Conservation (phyloP, 2,329 filamentous ascomycete genomes). For the Penicillium sp. region DNA sequence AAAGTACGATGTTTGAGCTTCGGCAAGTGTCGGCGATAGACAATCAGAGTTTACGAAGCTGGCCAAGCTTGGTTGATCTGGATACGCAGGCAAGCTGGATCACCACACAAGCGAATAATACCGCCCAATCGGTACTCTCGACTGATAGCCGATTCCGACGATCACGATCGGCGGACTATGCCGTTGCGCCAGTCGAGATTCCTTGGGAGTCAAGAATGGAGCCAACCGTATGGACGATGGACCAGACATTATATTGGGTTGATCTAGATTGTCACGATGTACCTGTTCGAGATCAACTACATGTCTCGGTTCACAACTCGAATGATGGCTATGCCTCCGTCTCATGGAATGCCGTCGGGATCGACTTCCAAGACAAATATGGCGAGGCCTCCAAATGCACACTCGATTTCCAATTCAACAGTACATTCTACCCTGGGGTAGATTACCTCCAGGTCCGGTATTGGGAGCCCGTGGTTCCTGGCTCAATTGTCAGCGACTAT, state of each 20-base stretch:
- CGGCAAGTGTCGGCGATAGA: constrained; percentile 23
- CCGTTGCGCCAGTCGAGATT: constrained; percentile 31
- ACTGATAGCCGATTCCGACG: constrained; percentile 16
- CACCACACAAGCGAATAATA: constrained; percentile 24
- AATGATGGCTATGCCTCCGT: constrained; percentile 13
- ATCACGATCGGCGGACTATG: constrained; percentile 27
- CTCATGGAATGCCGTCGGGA: constrained; percentile 26
- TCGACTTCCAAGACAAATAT: constrained; percentile 17
- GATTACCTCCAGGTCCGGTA: constrained; percentile 33
- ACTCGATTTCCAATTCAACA: constrained; percentile 29
- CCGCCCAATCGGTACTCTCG: constrained; percentile 19
- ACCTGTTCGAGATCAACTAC: constrained; percentile 15
- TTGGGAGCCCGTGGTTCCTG: constrained; percentile 29
- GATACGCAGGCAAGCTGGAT: constrained; percentile 29
- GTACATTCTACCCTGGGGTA: constrained; percentile 24
- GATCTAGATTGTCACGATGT: constrained; percentile 23
- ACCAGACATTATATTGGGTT: constrained; percentile 33
- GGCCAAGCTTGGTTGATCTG: constrained; percentile 27
- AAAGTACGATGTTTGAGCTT: constrained; percentile 30
- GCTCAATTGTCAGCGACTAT: constrained; percentile 6
- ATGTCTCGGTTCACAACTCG: constrained; percentile 21
- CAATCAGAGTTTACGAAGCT: constrained; percentile 24
- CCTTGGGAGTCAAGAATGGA: constrained; percentile 18
- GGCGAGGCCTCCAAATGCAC: constrained; percentile 17
- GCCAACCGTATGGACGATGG: constrained; percentile 28